phyloP scores from a whole-genome alignment of 169 alveolate species.

The Eimeria falciformis region DNA sequence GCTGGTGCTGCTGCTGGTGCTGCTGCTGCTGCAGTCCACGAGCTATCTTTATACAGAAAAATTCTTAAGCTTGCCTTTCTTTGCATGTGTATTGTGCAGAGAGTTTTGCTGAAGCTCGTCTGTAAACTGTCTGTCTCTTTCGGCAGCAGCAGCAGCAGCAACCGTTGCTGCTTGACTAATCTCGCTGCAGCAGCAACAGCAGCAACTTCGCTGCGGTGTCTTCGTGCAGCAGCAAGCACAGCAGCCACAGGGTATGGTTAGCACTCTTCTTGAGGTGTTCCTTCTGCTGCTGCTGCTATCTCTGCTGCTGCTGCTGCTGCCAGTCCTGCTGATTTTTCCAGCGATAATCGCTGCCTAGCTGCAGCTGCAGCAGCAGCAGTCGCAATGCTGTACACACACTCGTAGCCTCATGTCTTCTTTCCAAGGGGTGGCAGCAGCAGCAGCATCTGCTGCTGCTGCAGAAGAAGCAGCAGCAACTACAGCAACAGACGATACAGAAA shows the following conservation, averaged over 20 bases:
- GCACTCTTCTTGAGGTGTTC: not conserved
- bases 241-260: not conserved
- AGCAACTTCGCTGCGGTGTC: too few relatives aligned
- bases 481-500: not conserved
- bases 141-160: too few relatives aligned
- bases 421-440: not conserved
- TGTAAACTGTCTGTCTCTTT: too few relatives aligned
- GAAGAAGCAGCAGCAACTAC: not conserved
- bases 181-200: too few relatives aligned
- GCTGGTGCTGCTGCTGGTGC: not conserved
- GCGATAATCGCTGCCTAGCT: not conserved
- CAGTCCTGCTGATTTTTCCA: not conserved
- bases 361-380: not conserved
- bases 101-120: too few relatives aligned
- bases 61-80: too few relatives aligned
- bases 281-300: not conserved
- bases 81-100: too few relatives aligned
- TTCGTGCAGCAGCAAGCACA: not conserved
- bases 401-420: not conserved
- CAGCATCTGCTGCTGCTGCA: not conserved
- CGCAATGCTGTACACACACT: not conserved
- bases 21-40: too few relatives aligned
- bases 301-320: not conserved
- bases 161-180: too few relatives aligned
- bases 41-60: too few relatives aligned